Evolutionary conservation across 257 asterid species (phyloP).

Genomic region (Solanum appendiculatum): DNA sequence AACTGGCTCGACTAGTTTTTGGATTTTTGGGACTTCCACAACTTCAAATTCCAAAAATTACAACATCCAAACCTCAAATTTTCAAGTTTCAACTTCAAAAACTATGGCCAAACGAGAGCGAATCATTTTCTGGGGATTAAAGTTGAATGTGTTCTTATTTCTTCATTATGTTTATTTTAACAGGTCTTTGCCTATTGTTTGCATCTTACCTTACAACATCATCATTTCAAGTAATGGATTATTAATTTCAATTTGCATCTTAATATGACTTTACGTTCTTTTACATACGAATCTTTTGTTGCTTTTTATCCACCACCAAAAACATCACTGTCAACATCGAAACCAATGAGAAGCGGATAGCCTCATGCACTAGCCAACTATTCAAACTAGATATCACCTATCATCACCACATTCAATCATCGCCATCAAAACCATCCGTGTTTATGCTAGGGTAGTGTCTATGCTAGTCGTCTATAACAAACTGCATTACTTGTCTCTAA

Average conservation of each 20-base stretch:
- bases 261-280: not conserved
- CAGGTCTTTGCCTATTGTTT: not conserved
- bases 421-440: not conserved
- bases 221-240: not conserved
- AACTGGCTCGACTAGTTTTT: not conserved
- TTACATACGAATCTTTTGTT: not conserved
- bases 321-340: not conserved
- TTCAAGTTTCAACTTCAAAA: not conserved
- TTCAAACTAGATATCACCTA: not conserved
- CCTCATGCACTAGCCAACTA: not conserved
- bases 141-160: not conserved
- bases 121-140: not conserved
- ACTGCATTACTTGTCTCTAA: too few species aligned
- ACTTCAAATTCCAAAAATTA: not conserved
- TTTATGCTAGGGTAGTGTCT: not conserved
- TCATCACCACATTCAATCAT: not conserved
- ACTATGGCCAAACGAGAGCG: not conserved
- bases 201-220: not conserved
- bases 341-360: not conserved
- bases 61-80: not conserved
- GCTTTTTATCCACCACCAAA: not conserved
- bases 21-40: not conserved
- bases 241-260: not conserved
- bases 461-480: not conserved
- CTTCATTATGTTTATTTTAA: not conserved